Conservation (phyloP, 306 rosid species). For the Vachellia collinsii region DNA sequence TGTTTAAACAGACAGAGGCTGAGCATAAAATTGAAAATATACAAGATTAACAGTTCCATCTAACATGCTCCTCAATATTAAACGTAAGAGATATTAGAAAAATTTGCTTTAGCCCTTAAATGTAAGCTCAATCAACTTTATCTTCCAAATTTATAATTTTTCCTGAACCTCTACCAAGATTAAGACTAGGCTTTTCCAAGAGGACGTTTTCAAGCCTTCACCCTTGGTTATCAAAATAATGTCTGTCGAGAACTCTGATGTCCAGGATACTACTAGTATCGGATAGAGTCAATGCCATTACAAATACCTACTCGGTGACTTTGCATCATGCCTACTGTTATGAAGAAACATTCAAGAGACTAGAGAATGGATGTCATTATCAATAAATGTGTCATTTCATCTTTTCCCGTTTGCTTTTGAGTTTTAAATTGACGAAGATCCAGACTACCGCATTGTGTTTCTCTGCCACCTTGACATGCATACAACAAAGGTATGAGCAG, state of each 20-base stretch:
- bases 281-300: constrained; percentile 1
- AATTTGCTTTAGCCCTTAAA: not conserved
- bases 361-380: not conserved
- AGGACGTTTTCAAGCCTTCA: constrained; percentile 22
- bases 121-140: not conserved
- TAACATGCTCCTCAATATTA: constrained; percentile 1
- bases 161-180: not conserved
- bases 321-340: constrained; percentile 10
- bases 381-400: not conserved
- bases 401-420: not conserved
- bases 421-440: not conserved
- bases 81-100: not conserved
- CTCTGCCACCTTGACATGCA: not conserved
- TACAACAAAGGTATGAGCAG: not conserved
- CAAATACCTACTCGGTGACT: constrained; percentile 21
- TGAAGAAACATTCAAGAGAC: not conserved
- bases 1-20: constrained; percentile 7
- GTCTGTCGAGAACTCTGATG: constrained; percentile 1
- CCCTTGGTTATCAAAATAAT: not conserved
- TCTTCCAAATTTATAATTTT: not conserved
- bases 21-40: not conserved
- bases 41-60: constrained; percentile 1
- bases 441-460: not conserved
- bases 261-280: constrained; percentile 13
- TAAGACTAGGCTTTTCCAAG: constrained; percentile 8